Evolutionary conservation across 2,329 filamentous ascomycete species (phyloP).

Genomic region (Zarea fungicola): DNA sequence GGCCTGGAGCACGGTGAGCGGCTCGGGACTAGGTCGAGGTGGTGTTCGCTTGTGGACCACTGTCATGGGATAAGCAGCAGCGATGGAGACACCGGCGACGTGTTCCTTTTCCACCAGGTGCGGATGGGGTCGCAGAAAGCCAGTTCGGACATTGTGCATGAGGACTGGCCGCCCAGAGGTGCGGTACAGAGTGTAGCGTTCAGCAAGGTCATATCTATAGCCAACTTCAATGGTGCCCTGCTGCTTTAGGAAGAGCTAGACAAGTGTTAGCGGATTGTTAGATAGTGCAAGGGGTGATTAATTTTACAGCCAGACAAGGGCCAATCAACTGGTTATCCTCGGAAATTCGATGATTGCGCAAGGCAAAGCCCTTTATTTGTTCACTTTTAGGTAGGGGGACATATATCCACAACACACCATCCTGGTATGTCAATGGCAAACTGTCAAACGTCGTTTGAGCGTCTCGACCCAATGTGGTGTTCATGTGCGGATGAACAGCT

Average conservation of each 20-base stretch:
- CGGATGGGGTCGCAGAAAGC: not conserved
- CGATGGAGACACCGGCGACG: not conserved
- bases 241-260: conserved; percentile 3
- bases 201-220: not conserved
- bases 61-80: not conserved
- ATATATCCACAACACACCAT: conserved; percentile 3
- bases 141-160: not conserved
- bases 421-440: conserved; percentile 1
- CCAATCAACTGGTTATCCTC: not conserved
- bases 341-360: not conserved
- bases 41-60: too few species aligned
- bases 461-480: not conserved
- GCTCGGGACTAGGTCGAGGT: too few species aligned
- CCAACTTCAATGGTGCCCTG: conserved; percentile 5
- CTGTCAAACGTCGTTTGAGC: conserved; percentile 2
- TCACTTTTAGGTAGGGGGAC: conserved; percentile 1
- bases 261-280: not conserved
- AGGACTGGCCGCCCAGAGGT: not conserved
- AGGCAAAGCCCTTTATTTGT: not conserved
- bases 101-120: conserved; percentile 3
- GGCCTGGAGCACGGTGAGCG: too few species aligned
- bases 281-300: not conserved
- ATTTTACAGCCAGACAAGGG: conserved; percentile 2
- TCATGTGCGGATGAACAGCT: not conserved
- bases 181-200: conserved; percentile 1